phyloP scores from a whole-genome alignment of 805 yeast species.

The Candida ponderosae region DNA sequence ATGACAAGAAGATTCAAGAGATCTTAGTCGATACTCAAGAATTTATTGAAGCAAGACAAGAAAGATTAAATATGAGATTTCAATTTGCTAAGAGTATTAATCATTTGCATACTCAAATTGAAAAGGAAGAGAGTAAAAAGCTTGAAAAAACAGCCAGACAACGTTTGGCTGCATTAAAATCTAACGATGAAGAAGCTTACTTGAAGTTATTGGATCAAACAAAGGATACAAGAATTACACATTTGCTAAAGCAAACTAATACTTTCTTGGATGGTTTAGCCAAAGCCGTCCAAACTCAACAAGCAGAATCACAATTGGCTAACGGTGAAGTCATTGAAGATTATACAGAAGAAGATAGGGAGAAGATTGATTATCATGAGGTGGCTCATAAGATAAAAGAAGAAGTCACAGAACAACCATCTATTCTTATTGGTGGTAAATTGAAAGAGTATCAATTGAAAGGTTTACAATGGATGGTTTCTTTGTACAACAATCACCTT shows the following conservation, averaged over 20 bases:
- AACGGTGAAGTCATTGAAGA: conserved; percentile 28
- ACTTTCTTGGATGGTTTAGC: conserved; percentile 70
- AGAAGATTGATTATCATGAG: conserved; percentile 70
- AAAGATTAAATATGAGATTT: neutral
- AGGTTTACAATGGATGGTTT: conserved; percentile 99
- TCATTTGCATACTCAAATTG: conserved; percentile 42
- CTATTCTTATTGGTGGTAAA: conserved; percentile 66
- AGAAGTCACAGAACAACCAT: conserved; percentile 57
- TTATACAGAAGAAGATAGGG: conserved; percentile 39
- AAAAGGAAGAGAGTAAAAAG: conserved; percentile 69
- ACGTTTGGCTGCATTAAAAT: conserved; percentile 79
- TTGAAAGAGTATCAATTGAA: conserved; percentile 79
- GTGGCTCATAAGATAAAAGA: conserved; percentile 76
- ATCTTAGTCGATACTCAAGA: conserved; percentile 16
- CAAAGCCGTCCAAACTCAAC: conserved; percentile 73
- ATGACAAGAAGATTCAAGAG: conserved; percentile 36
- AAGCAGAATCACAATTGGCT: conserved; percentile 41
- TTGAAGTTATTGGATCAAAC: conserved; percentile 78
- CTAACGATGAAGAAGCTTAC: conserved; percentile 85
- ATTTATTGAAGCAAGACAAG: conserved; percentile 14
- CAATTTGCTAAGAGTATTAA: conserved; percentile 2
- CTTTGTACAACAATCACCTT: conserved; percentile 85
- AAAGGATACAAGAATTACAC: conserved; percentile 81
- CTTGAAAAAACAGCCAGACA: conserved; percentile 79
- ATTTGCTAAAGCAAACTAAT: conserved; percentile 73